Percentiles rank a stretch among this genome's conserved stretches.
Conservation (phyloP, 179 eudicot species). For the Drosera spatulata region DNA sequence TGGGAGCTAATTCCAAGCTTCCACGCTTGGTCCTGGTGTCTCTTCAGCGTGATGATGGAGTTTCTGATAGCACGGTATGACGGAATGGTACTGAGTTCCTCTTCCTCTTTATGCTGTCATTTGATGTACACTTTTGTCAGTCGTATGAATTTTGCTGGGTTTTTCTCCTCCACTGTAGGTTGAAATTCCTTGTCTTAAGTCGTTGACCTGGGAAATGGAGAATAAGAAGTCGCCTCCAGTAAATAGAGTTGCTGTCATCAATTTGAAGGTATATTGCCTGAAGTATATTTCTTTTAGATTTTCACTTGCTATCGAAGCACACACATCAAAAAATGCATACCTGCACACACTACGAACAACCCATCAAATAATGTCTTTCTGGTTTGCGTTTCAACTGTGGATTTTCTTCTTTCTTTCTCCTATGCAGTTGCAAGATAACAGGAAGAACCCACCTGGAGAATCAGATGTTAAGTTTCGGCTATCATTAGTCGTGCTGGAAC, state of each 20-base stretch:
- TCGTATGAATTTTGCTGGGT: neutral
- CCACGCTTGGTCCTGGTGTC: slow-evolving; percentile 18
- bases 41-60: slow-evolving; percentile 15
- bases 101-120: neutral
- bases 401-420: neutral
- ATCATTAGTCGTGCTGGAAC: too few relatives aligned
- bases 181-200: slow-evolving; percentile 61
- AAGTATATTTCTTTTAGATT: neutral
- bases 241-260: slow-evolving; percentile 27
- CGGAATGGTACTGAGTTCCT: neutral
- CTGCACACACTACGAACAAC: neutral
- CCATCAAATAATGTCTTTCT: neutral
- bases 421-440: slow-evolving; percentile 75
- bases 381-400: neutral
- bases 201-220: slow-evolving; percentile 87
- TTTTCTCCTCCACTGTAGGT: slow-evolving; percentile 15
- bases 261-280: slow-evolving; percentile 27
- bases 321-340: neutral
- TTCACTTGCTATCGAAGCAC: neutral
- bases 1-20: slow-evolving; percentile 18
- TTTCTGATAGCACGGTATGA: slow-evolving; percentile 20
- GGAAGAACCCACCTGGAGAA: slow-evolving; percentile 19
- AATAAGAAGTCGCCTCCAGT: slow-evolving; percentile 41
- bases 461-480: too few relatives aligned
- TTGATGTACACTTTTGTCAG: neutral